These are phyloP conservation scores for Acanthamoeba polyphaga DNA, from an alignment of 208 protist genomes.

Conservation along the genomic window DNA sequence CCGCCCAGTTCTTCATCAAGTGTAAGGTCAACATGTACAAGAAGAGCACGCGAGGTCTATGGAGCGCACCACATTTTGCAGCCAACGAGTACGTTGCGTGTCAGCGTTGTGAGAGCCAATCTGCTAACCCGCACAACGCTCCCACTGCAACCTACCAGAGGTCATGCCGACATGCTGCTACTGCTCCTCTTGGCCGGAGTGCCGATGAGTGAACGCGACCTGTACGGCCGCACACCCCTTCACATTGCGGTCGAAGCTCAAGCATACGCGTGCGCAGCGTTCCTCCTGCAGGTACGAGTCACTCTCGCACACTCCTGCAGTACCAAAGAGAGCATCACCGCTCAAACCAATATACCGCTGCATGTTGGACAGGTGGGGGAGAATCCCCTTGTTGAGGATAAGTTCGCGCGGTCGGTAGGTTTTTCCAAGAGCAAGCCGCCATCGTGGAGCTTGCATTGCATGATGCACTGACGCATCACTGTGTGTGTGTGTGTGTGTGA, in stretches of 20 bases:
- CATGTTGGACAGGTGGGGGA: neutral
- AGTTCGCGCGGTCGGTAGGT: neutral
- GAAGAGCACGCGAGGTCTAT: slow-evolving; percentile 18
- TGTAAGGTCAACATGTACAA: slow-evolving; percentile 2
- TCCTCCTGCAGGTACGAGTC: slow-evolving; percentile 10
- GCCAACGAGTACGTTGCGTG: slow-evolving; percentile 1
- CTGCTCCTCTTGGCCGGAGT: neutral
- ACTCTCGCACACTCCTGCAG: neutral
- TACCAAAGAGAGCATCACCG: neutral
- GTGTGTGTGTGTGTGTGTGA: neutral
- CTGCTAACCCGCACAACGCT: neutral
- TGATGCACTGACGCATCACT: too few species aligned
- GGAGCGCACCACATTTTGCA: slow-evolving; percentile 14
- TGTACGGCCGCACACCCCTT: neutral
- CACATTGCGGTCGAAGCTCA: neutral
- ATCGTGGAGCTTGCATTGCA: too few species aligned
- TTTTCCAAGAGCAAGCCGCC: too few species aligned
- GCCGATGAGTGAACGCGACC: neutral
- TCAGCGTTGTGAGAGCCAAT: too few species aligned
- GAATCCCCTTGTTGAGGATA: neutral
- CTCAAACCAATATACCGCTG: too few species aligned
- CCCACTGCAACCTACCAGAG: neutral
- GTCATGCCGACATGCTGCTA: neutral
- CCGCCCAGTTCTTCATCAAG: slow-evolving; percentile 2
- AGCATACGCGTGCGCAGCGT: neutral